Evolutionary conservation across 2,329 filamentous ascomycete genomes (phyloP).

Genomic region (Colletotrichum sp.): DNA sequence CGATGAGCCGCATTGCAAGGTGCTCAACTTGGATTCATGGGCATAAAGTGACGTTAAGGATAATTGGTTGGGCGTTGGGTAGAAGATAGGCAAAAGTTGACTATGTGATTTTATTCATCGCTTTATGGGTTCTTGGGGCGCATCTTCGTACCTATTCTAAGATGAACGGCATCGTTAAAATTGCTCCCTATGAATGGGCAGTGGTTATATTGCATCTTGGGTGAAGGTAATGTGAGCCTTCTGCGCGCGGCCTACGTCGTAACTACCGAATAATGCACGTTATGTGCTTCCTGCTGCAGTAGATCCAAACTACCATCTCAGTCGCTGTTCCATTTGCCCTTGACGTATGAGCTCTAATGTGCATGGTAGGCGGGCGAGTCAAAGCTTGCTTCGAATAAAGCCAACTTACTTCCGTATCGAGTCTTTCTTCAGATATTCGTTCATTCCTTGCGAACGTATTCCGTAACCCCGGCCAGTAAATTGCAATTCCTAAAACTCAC

Average conservation of each 20-base stretch:
- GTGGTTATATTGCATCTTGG: neutral
- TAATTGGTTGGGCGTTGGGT: neutral
- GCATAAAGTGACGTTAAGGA: conserved; percentile 18
- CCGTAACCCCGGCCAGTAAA: neutral
- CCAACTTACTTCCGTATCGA: neutral
- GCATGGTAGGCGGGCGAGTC: neutral
- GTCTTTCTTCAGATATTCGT: neutral
- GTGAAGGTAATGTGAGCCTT: neutral
- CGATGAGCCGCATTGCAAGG: conserved; percentile 51
- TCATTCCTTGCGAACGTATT: neutral
- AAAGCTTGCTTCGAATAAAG: neutral
- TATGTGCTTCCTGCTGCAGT: neutral
- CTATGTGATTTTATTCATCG: neutral
- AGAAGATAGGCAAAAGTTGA: neutral
- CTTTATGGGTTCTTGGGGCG: neutral
- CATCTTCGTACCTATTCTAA: neutral
- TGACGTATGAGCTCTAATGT: neutral
- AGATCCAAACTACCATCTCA: neutral
- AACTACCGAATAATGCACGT: neutral
- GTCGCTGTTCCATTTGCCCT: neutral
- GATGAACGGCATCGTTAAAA: neutral
- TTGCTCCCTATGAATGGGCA: neutral
- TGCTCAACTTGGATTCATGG: conserved; percentile 61
- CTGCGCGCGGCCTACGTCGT: neutral
- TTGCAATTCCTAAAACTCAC: neutral